phyloP scores from a whole-genome alignment of 2,329 filamentous ascomycete species.

The Claviceps humidiphila region DNA sequence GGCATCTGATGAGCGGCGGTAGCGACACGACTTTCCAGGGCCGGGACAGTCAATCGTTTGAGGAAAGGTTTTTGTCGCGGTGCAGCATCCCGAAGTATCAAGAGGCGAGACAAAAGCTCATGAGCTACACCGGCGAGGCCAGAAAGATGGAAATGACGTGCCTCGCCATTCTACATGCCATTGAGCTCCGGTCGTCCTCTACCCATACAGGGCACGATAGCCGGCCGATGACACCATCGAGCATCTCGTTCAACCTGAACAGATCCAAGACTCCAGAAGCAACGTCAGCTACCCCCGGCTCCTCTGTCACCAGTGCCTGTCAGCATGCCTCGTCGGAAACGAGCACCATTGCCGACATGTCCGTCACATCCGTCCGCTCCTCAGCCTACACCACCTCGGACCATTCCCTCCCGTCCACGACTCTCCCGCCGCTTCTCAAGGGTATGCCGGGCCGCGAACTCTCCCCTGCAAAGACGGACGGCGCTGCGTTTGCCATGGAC shows the following conservation, averaged over 20 bases:
- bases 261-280: slow-evolving; percentile 6
- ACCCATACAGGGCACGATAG: neutral
- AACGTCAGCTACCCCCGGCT: neutral
- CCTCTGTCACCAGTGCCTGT: neutral
- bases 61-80: slow-evolving; percentile 20
- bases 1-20: slow-evolving; percentile 18
- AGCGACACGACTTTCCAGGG: slow-evolving; percentile 8
- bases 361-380: slow-evolving; percentile 1
- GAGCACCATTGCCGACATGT: slow-evolving; percentile 1
- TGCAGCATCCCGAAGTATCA: slow-evolving; percentile 19
- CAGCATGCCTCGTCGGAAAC: neutral
- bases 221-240: slow-evolving; percentile 5
- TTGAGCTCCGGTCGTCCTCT: slow-evolving; percentile 5
- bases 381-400: slow-evolving; percentile 1
- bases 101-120: slow-evolving; percentile 15
- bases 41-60: slow-evolving; percentile 13
- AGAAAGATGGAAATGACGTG: slow-evolving; percentile 22
- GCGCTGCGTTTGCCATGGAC: slow-evolving; percentile 21
- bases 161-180: slow-evolving; percentile 12
- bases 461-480: slow-evolving; percentile 24
- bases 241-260: slow-evolving; percentile 4
- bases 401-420: slow-evolving; percentile 5
- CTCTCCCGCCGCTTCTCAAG: slow-evolving; percentile 29
- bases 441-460: slow-evolving; percentile 27
- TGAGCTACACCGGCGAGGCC: slow-evolving; percentile 19